Evolutionary conservation across 129 eudicot genomes (phyloP).

Genomic region (carrot (Daucus carota)): DH1_v3.0 NC_030381.2:38468001-38468500

Average conservation of each 20-base stretch:
- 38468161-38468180: slow-evolving; percentile 58
- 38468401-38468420: neutral
- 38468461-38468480: no score
- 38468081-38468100: slow-evolving; percentile 43
- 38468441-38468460: no score
- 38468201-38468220: neutral
- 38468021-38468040: neutral
- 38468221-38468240: neutral
- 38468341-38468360: neutral
- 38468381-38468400: neutral
- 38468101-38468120: slow-evolving; percentile 85
- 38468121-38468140: slow-evolving; percentile 73
- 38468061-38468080: neutral
- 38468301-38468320: neutral
- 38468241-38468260: neutral
- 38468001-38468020: slow-evolving; percentile 78
- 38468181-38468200: slow-evolving; percentile 29
- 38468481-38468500: neutral
- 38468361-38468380: neutral
- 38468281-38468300: neutral
- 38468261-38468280: neutral
- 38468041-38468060: neutral
- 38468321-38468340: neutral
- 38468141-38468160: slow-evolving; percentile 64
- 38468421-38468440: neutral